Conservation (phyloP, 345 rosid species). For the Kandelia obovata region DNA sequence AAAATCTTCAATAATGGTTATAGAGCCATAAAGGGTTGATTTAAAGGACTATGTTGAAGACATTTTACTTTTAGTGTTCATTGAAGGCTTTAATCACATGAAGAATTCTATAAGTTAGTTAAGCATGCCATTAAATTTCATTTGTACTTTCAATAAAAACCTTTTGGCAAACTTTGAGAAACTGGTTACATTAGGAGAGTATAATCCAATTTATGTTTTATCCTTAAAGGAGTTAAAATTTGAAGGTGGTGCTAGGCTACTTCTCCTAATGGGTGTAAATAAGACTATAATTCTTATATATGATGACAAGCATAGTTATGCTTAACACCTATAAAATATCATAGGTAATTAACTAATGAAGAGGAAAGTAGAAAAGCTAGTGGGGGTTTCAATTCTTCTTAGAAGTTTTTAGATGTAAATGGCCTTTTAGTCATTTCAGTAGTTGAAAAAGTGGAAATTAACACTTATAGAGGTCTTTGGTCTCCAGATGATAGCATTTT, state of each 20-base stretch:
- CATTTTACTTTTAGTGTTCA: conserved; percentile 35
- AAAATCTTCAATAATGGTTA: conserved; percentile 39
- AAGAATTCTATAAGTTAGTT: conserved; percentile 64
- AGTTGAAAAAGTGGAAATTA: conserved; percentile 52
- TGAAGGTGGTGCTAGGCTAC: conserved; percentile 65
- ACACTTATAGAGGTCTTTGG: conserved; percentile 50
- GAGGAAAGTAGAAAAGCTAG: conserved; percentile 39
- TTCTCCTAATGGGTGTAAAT: conserved; percentile 55
- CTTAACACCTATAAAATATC: conserved; percentile 60
- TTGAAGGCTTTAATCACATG: conserved; percentile 42
- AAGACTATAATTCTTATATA: conserved; percentile 76
- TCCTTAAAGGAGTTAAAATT: conserved; percentile 59
- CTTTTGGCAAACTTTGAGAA: conserved; percentile 56
- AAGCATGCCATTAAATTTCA: conserved; percentile 64
- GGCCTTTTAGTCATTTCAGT: conserved; percentile 28
- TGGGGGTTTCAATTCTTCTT: conserved; percentile 52
- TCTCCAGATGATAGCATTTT: conserved; percentile 54
- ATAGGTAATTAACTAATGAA: conserved; percentile 47
- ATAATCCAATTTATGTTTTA: conserved; percentile 65
- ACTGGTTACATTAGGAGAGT: conserved; percentile 61
- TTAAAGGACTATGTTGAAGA: conserved; percentile 37
- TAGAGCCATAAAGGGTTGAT: conserved; percentile 35
- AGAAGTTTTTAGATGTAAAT: conserved; percentile 42
- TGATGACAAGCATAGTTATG: conserved; percentile 90
- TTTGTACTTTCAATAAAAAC: conserved; percentile 71